Base-by-base conservation (phyloP, 1,139 yeast genomes). In the Geotrichum europaeum region DNA sequence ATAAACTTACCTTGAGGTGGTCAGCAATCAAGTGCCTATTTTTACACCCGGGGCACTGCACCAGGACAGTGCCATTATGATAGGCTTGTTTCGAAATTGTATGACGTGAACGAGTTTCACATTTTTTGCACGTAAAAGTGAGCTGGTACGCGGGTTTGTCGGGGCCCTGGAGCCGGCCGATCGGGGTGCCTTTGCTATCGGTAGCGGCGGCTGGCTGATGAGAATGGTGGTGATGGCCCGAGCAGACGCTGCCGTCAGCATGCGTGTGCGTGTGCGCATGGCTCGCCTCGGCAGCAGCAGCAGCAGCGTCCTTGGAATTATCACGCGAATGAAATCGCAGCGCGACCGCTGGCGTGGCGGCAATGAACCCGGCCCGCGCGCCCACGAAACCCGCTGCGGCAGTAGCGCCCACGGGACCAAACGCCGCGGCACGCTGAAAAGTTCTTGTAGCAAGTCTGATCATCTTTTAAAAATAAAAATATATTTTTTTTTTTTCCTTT, bases 21-120 rank as follows among this genome's bases (percentile, higher is more conserved):
- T 94, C 99, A 0, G 98, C 96, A 59, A 94, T 92, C 69, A 94
- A 77, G 70, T 94, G 99, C 65, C 97, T 82, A 70, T 82, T 84
- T 67, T 87, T 82, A 74, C 99, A 92, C 12, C 91, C 88, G 0
- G 98, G 98, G 70, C 98, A 94, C 70, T 90, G 92, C 47, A 94
- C 87, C 60, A 90, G 76, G 3, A 94, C 97, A 0, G 97, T 86
- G 1, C 99, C 99, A 32, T 80, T 79, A 28, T 86, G 83, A 71
- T 94, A 94, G 0, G 97, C 92, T 73, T 94, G 98, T 67, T 91
- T 92, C 20, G 97, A 88, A 69, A 94, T 86, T 3, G 86, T 81
- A 71, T 94, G 98, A 2, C 92, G 84, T 0, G 97, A 89, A 61
- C 98, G 78, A 7, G 89, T 83, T 58, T 84, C 81, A 75, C 99